Base-by-base conservation (phyloP, 805 yeast genomes). In the Wickerhamomyces rabaulensis region DNA sequence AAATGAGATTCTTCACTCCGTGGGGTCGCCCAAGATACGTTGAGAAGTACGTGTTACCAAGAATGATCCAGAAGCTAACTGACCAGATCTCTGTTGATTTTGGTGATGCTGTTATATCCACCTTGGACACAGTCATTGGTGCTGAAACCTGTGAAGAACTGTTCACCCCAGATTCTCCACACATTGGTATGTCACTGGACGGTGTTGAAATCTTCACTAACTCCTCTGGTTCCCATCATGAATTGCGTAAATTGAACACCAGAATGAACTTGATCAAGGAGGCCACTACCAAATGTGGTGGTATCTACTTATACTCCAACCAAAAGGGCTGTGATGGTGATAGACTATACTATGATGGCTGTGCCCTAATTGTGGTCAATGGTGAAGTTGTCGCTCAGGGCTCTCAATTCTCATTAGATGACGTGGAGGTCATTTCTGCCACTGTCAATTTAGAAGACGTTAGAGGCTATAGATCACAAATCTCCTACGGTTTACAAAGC, bases 261-360 rank as follows among this genome's bases (percentile, higher is more conserved):
- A 78, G 99, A 58, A 71, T 94, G 70, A 78, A 84, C 47, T 74
- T 94, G 60, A 94, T 94, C 55, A 78, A 82, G 15, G 96, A 88
- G 61, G 98, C 99, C 2, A 91, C 98, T 2, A 78, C 88, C 45
- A 90, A 94, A 66, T 91, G 97, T 62, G 99, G 99, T 44, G 99
- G 99, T 31, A 80, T 94, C 23, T 94, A 94, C 58, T 70, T 94
- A 42, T 94, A 94, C 58, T 79, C 98, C 16, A 94, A 94, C 67
- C 99, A 95, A 68, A 82, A 86, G 54, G 99, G 99, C 3, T 94
- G 99, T 65, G 99, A 94, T 64, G 99, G 99, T 56, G 99, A 95
- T 62, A 75, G 99, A 48, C 69, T 94, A 39, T 94, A 94, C 66
- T 94, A 94, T 62, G 99, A 94, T 64, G 99, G 99, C 0, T 88